Base-by-base conservation (phyloP, 2,329 filamentous ascomycete species). In the Knufia fluminis region DNA sequence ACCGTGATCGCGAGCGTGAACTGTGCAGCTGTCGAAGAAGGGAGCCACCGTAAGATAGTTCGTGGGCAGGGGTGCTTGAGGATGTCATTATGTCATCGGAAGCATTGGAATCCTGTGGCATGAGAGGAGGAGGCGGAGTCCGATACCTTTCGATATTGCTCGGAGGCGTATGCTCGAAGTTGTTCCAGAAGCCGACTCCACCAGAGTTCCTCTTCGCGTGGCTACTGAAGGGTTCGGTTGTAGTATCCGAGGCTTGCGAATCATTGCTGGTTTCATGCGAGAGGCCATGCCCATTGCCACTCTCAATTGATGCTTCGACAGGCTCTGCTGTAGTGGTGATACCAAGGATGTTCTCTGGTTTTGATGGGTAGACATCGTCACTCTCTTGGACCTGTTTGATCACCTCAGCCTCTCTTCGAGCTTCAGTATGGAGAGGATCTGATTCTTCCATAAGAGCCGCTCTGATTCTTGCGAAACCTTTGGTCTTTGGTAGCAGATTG, bases 371-470 rank as follows among this genome's bases (percentile, higher is more conserved):
- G 64, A 48, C 70, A 54, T 83, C 77, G 60, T 96, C 90, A 59
- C 84, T 91, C 65, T 97, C 92, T 36, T 89, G 85, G 23, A 97
- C 90, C 67, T 96, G 92, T 45, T 88, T 86, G 54, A 98, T 88
- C 3, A 97, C 92, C 67, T 97, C 91, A 32, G 91, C 89, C 71
- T 98, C 92, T 33, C 89, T 83, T 46, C 86, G 83, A 50, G 88
- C 82, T 66, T 98, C 92, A 36, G 85, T 84, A 60, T 98, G 92
- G 8, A 94, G 74, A 0, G 92, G 92, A 0, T 89, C 81, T 14
- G 80, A 78, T 69, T 98, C 92, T 68, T 98, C 92, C 50, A 86
- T 76, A 0, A 98, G 75, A 2, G 89, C 89, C 7, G 91, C 92
- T 53, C 86, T 82, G 57, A 98, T 95, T 9, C 92, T 83, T 3